Base-by-base conservation (phyloP, 1,139 yeast genomes). In the Saccharomyces hybrid region DNA sequence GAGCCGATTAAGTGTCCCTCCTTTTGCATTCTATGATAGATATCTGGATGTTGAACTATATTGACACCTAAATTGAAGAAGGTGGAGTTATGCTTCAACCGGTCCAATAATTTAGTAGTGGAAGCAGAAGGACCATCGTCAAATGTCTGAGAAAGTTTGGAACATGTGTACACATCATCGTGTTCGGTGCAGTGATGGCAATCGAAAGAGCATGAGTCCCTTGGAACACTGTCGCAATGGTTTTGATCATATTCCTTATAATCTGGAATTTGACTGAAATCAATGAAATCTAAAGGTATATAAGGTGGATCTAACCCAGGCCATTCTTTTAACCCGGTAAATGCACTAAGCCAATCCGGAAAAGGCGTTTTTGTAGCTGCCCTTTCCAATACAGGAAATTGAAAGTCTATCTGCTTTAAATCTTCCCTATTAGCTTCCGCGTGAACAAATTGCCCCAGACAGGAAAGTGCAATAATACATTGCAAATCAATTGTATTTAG, bases 81-180 rank as follows among this genome's bases (percentile, higher is more conserved):
- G 0, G 96, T 90, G 0, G 89, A 73, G 55, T 77, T 80, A 55
- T 74, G 76, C 5, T 74, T 70, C 57, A 90, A 71, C 31, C 75
- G 73, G 6, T 76, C 73, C 28, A 90, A 67, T 48, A 91, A 74
- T 55, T 76, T 76, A 3, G 79, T 71, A 0, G 97, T 90, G 25
- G 81, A 78, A 0, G 82, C 82, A 0, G 93, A 80, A 1, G 99
- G 99, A 0, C 99, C 98, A 69, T 93, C 98, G 68, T 91, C 99
- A 71, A 91, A 91, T 0, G 96, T 85, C 70, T 91, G 98, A 0
- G 91, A 82, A 49, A 91, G 71, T 56, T 73, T 73, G 1, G 85
- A 81, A 67, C 97, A 90, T 1, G 93, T 81, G 63, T 76, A 79
- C 5, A 87, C 81, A 64, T 90, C 98, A 68, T 87, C 95, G 47